A percentile compares a stretch with the other conserved stretches of the same genome.
These are phyloP conservation scores for Pseudopithomyces chartarum DNA, from an alignment of 2,329 filamentous ascomycete species.

Conservation along the genomic window DNA sequence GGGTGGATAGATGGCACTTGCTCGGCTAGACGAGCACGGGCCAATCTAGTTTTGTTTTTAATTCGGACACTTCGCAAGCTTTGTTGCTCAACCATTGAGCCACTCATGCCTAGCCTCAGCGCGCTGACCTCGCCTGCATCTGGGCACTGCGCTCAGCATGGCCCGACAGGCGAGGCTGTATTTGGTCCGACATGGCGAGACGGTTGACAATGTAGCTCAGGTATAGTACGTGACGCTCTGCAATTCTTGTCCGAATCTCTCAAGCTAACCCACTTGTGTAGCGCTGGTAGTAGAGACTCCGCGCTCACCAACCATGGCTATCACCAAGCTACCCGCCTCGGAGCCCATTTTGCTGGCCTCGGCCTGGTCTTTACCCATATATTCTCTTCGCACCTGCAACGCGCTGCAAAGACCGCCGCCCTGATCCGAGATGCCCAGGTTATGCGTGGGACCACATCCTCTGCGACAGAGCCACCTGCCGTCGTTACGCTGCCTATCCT, in stretches of 20 bases:
- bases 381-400: conserved; percentile 78
- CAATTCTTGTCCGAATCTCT: conserved; percentile 1
- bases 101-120: conserved; percentile 4
- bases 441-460: not conserved
- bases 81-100: not conserved
- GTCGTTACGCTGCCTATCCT: conserved; percentile 47
- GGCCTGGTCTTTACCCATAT: conserved; percentile 70
- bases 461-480: conserved; percentile 19
- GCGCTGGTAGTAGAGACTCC: conserved; percentile 81
- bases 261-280: conserved; percentile 44
- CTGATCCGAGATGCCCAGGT: conserved; percentile 65
- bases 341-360: conserved; percentile 66
- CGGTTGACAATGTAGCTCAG: conserved; percentile 83
- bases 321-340: conserved; percentile 76
- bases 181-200: conserved; percentile 86
- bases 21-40: too few relatives aligned
- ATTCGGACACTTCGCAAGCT: not conserved
- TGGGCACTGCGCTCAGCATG: conserved; percentile 24
- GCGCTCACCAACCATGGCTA: conserved; percentile 80
- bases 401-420: conserved; percentile 73
- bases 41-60: not conserved
- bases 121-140: conserved; percentile 14
- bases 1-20: too few relatives aligned
- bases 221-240: conserved; percentile 62
- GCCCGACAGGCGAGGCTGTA: conserved; percentile 64